Percentiles rank a stretch among this genome's conserved stretches.
Evolutionary conservation across 805 yeast species (phyloP).

Genomic region (Ogataea salicorniae): DNA sequence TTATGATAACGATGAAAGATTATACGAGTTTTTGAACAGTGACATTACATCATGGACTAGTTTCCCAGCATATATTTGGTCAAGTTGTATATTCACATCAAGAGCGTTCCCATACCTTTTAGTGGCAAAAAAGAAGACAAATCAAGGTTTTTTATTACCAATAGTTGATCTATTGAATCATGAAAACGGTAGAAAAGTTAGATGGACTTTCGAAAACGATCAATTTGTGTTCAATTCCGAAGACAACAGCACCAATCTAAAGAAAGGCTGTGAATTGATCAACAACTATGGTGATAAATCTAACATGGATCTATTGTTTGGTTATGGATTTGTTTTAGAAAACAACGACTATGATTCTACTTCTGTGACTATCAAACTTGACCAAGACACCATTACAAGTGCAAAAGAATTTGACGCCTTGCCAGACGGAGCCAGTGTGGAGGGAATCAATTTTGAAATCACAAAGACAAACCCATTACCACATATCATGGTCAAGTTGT

Average conservation of each 20-base stretch:
- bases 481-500: constrained; percentile 42
- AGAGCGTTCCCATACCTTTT: constrained; percentile 77
- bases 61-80: constrained; percentile 72
- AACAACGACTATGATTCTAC: constrained; percentile 49
- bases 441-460: constrained; percentile 38
- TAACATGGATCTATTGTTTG: constrained; percentile 59
- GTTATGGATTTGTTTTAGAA: constrained; percentile 70
- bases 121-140: constrained; percentile 29
- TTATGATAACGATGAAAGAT: background rate
- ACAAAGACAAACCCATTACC: constrained; percentile 27
- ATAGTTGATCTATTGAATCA: constrained; percentile 76
- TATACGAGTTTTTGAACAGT: background rate
- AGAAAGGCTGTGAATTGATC: constrained; percentile 54
- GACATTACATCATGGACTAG: constrained; percentile 46
- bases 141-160: constrained; percentile 69
- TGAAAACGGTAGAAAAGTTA: constrained; percentile 50
- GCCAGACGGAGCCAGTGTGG: constrained; percentile 34
- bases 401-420: constrained; percentile 34
- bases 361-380: constrained; percentile 58
- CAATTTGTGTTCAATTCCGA: constrained; percentile 34
- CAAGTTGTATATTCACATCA: constrained; percentile 61
- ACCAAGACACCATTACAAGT: constrained; percentile 18
- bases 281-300: constrained; percentile 78
- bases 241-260: constrained; percentile 28
- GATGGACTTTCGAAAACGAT: constrained; percentile 44